A percentile compares a stretch with the other conserved stretches of the same genome.
These are phyloP conservation scores for Dichomitus squalens DNA, from an alignment of 1,284 basidiomycete species.

Conservation along the genomic window DNA sequence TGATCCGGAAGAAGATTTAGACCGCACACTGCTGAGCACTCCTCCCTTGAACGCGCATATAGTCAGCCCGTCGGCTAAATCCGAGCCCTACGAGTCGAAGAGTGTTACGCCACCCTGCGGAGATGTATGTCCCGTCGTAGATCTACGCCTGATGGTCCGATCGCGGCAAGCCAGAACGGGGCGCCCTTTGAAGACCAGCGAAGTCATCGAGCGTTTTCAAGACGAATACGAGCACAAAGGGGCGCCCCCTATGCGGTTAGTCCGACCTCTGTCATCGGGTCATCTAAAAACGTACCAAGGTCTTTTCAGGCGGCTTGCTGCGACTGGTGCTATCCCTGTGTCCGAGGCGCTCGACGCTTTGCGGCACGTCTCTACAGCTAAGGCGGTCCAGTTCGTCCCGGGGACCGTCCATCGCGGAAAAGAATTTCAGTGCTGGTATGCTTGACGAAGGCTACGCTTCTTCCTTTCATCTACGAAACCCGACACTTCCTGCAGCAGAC, in stretches of 20 bases:
- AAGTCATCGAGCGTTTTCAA: not conserved
- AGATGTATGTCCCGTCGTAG: not conserved
- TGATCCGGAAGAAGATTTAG: not conserved
- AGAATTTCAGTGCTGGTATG: not conserved
- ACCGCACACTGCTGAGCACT: not conserved
- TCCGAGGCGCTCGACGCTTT: conserved; percentile 1
- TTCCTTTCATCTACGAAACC: too few species aligned
- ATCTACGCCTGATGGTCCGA: not conserved
- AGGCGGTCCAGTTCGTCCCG: not conserved
- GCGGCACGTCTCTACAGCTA: not conserved
- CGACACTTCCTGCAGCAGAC: too few species aligned
- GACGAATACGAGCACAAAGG: not conserved
- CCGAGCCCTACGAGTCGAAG: not conserved
- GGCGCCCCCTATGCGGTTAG: too few species aligned
- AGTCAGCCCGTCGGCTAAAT: not conserved
- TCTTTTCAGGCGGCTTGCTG: not conserved
- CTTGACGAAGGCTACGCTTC: too few species aligned
- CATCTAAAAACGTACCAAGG: too few species aligned
- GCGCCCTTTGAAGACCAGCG: not conserved
- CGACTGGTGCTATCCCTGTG: not conserved
- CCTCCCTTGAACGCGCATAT: not conserved
- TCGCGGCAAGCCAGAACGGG: not conserved
- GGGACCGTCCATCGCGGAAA: not conserved
- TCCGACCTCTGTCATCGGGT: too few species aligned
- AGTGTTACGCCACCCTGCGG: too few species aligned